Evolutionary conservation across 305 asterid genomes (phyloP).

Genomic region (Fraxinus latifolia): DNA sequence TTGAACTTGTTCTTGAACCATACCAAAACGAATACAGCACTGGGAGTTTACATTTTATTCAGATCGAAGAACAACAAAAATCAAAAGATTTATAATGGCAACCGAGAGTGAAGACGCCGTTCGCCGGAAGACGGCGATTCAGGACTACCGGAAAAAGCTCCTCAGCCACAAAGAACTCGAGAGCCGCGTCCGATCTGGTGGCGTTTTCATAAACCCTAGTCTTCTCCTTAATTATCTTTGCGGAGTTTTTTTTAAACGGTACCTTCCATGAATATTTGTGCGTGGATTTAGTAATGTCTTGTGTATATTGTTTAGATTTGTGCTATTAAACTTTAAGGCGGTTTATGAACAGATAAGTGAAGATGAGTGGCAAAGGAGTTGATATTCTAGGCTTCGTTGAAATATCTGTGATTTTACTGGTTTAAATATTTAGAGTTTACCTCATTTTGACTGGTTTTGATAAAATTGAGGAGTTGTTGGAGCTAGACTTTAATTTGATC

Average conservation of each 20-base stretch:
- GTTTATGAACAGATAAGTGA: neutral
- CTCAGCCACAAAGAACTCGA: constrained; percentile 68
- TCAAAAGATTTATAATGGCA: constrained; percentile 19
- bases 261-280: neutral
- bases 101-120: constrained; percentile 46
- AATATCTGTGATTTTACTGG: neutral
- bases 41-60: neutral
- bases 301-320: neutral
- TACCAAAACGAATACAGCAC: neutral
- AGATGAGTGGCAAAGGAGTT: neutral
- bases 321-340: neutral
- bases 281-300: constrained; percentile 9
- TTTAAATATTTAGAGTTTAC: neutral
- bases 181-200: constrained; percentile 77
- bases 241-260: neutral
- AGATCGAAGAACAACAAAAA: neutral
- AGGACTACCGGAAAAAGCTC: constrained; percentile 49
- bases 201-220: constrained; percentile 35
- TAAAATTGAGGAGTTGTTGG: constrained; percentile 1
- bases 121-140: constrained; percentile 42
- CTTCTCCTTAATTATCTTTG: neutral
- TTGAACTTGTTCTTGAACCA: neutral
- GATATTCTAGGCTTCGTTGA: constrained; percentile 1
- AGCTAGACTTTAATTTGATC: constrained; percentile 6
- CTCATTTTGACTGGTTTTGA: neutral